Evolutionary conservation across 2,329 filamentous ascomycete genomes (phyloP), one percentile per base, ranked within the genome.

Genomic region (Rhynchosporium graminicola): DNA sequence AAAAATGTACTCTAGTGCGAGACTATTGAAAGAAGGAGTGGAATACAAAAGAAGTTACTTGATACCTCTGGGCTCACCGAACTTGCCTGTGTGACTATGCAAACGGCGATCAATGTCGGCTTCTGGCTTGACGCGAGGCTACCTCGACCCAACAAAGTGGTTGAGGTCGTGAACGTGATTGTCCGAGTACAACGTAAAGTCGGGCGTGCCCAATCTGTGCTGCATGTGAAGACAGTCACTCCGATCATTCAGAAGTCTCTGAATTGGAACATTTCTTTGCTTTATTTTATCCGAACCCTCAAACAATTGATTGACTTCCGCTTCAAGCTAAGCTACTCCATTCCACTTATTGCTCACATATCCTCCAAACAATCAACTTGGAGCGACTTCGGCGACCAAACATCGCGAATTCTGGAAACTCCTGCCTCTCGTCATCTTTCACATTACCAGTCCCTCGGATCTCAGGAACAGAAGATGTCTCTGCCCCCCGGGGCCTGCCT

Each of bases 1-100:
- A 62, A 65, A 20, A 63, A 63, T 63, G 61, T 65, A 65, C 59
- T 48, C 50, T 63, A 63, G 62, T 62, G 43, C 48, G 57, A 63
- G 51, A 61, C 59, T 61, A 46, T 46, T 46, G 43, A 20, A 40
- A 38, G 51, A 42, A 33, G 50, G 51, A 51, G 20, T 36, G 38
- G 57, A 63, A 63, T 63, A 63, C 50, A 63, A 63, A 63, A 63
- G 46, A 60, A 48, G 61, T 63, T 54, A 62, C 43, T 55, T 50
- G 45, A 59, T 33, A 29, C 31, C 20, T 9, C 55, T 20, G 20
- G 51, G 33, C n/a, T 56, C 40, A 28, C 12, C 36, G 7, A 56
- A 46, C 4, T 28, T 36, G 15, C 36, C 10, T 59, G 48, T 57
- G 52, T 57, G 46, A 51, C 43, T 33, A 46, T 31, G 54, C 45